Evolutionary conservation across 257 asterid species (phyloP), one percentile per base, ranked within the genome.

Genomic region (Linaria vulgaris): DNA sequence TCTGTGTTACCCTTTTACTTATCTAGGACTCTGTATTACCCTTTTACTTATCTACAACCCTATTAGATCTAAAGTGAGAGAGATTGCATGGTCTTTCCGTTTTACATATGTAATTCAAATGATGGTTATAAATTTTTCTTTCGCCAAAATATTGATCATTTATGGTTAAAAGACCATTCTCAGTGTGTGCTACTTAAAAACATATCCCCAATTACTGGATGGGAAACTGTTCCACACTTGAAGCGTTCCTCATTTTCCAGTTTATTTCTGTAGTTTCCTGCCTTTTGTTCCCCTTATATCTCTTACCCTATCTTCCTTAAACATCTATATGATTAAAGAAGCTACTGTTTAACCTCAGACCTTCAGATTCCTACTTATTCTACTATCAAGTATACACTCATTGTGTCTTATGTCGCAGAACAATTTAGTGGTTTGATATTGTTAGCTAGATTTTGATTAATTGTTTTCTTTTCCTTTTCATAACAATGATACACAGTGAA

Each of bases 401-500:
- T 49, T 53, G 51, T 38, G 51, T 25, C 61, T 30, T 56, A 51
- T 21, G 0, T 31, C 30, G 14, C 30, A 31, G 49, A 44, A 13
- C 17, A 12, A 14, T 44, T 44, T 44, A n/a, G 13, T 44, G 49
- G 4, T 21, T 41, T 37, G 51, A n/a, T 20, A 56, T 63, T 56
- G 70, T 48, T 82, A 15, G 24, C 37, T 57, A 41, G 56, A 52
- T 73, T 50, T 50, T 66, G 19, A 49, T 65, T 67, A 17, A 68
- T 68, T 43, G 54, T 9, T 64, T 37, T 76, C 74, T 2, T 27
- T 27, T 27, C 6, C 34, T 27, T 72, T 31, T 59, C 11, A 5
- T 34, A 66, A 47, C 76, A 75, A 68, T 69, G 69, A 69, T 70
- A n/a, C 75, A 81, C 77, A 82, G 82, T 82, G 60, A 87, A 78